Conservation (phyloP, 164 flowering plant genomes). For the Chloranthus sessilifolius region DNA sequence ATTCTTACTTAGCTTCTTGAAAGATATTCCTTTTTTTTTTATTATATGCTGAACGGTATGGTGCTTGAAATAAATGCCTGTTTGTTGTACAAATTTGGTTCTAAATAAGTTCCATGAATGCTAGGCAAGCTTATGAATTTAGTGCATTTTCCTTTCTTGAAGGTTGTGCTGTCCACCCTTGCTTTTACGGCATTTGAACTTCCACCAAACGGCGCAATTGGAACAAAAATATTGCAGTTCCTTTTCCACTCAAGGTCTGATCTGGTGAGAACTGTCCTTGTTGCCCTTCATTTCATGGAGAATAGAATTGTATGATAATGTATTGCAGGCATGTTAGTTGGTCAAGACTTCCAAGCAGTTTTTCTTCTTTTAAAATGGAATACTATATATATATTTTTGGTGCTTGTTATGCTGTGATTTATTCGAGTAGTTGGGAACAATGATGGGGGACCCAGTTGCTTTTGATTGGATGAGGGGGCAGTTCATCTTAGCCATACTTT, state of each 20-base stretch:
- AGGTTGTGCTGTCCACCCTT: slow-evolving; percentile 85
- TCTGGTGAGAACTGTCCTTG: slow-evolving; percentile 47
- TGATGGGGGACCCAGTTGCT: no score
- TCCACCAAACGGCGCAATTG: slow-evolving; percentile 93
- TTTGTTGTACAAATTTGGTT: no score
- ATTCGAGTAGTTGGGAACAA: no score
- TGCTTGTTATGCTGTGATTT: no score
- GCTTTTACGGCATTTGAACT: slow-evolving; percentile 98
- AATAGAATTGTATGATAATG: neutral
- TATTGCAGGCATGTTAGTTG: neutral
- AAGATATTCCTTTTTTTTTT: no score
- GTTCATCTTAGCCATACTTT: no score
- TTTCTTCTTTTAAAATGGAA: neutral
- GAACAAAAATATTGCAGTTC: slow-evolving; percentile 82
- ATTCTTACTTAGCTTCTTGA: no score
- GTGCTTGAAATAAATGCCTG: no score
- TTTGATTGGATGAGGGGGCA: no score
- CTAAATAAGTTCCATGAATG: slow-evolving; percentile 3
- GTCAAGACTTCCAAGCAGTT: neutral
- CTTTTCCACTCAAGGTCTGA: slow-evolving; percentile 91
- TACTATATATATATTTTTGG: neutral
- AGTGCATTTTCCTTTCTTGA: slow-evolving; percentile 14
- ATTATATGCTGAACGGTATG: no score
- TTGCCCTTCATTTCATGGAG: neutral
- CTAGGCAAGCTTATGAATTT: slow-evolving; percentile 1